Evolutionary conservation across 1,284 basidiomycete species (phyloP).

Genomic region (Fistulina hepatica): DNA sequence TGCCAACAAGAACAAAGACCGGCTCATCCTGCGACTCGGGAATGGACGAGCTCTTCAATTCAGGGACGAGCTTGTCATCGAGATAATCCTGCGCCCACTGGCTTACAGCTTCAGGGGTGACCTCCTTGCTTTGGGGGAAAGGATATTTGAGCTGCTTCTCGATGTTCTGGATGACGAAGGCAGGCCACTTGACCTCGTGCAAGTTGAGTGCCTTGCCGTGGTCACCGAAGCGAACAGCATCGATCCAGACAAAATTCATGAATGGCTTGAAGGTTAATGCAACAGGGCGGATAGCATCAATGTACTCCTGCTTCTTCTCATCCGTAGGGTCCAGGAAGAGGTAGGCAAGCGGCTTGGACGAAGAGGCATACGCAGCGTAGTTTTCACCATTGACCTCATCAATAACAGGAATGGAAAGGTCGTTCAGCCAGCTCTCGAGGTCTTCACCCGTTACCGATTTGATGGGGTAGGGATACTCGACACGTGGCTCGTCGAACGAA

Average conservation of each 20-base stretch:
- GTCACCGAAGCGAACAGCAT: conserved; percentile 89
- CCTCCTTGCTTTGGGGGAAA: conserved; percentile 55
- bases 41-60: conserved; percentile 86
- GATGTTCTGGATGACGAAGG: conserved; percentile 89
- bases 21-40: conserved; percentile 77
- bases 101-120: conserved; percentile 46
- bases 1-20: conserved; percentile 81
- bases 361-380: conserved; percentile 78
- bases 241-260: conserved; percentile 98
- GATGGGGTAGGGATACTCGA: conserved; percentile 61
- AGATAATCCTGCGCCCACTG: conserved; percentile 60
- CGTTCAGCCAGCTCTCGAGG: conserved; percentile 70
- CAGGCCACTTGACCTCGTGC: conserved; percentile 76
- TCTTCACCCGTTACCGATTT: conserved; percentile 46
- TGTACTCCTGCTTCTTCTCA: conserved; percentile 53
- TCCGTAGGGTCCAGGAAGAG: conserved; percentile 83
- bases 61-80: conserved; percentile 67
- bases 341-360: conserved; percentile 86
- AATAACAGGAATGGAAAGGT: conserved; percentile 80
- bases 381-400: conserved; percentile 95
- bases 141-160: conserved; percentile 84
- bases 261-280: conserved; percentile 78
- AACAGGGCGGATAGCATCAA: conserved; percentile 65
- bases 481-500: conserved; percentile 78
- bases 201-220: conserved; percentile 96